A percentile compares a stretch with the other conserved stretches of the same genome.
phyloP scores from a whole-genome alignment of 1,139 yeast genomes.

The Saccharomycopsis hybrid region DNA sequence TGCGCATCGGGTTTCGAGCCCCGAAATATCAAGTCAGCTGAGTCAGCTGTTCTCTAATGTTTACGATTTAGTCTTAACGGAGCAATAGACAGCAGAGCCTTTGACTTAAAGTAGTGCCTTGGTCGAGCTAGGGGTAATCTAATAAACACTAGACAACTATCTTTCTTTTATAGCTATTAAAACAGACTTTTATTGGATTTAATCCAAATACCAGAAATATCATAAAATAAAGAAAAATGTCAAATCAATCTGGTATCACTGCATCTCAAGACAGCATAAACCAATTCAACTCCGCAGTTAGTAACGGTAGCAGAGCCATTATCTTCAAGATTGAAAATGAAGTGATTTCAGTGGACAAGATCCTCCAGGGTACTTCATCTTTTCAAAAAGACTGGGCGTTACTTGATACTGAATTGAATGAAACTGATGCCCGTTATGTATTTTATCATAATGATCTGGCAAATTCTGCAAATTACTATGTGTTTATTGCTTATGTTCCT shows the following conservation, averaged over 20 bases:
- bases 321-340: constrained; percentile 34
- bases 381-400: constrained; percentile 34
- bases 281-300: constrained; percentile 35
- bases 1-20: too few relatives aligned
- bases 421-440: constrained; percentile 55
- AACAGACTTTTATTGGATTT: too few relatives aligned
- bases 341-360: constrained; percentile 25
- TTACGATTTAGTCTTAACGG: too few relatives aligned
- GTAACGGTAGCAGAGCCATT: constrained; percentile 27
- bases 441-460: constrained; percentile 37
- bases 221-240: constrained; percentile 35
- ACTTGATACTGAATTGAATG: constrained; percentile 34
- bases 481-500: constrained; percentile 81
- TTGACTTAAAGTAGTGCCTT: too few relatives aligned
- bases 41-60: too few relatives aligned
- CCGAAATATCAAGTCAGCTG: too few relatives aligned
- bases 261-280: constrained; percentile 43
- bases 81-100: too few relatives aligned
- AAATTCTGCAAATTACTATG: constrained; percentile 27
- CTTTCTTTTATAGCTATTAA: too few relatives aligned
- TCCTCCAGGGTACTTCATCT: constrained; percentile 28
- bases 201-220: too few relatives aligned
- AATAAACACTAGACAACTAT: too few relatives aligned
- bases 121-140: too few relatives aligned
- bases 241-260: constrained; percentile 65